phyloP scores from a whole-genome alignment of 2,329 filamentous ascomycete genomes.

The Talaromyces atroroseus region DNA sequence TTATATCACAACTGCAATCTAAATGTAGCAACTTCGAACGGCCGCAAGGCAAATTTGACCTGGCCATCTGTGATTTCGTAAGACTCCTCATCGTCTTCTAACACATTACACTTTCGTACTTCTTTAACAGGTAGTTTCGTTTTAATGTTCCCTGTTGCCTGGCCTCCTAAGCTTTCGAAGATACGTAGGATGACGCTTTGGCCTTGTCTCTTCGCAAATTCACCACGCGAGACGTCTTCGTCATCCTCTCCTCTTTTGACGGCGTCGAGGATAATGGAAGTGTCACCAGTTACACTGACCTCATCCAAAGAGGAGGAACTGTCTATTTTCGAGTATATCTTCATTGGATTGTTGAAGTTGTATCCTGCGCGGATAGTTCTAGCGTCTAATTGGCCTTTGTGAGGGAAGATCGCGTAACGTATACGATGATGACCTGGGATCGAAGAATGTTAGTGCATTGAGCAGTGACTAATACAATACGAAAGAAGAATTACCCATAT shows the following conservation, averaged over 20 bases:
- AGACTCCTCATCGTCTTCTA: conserved; percentile 79
- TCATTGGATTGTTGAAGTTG: conserved; percentile 82
- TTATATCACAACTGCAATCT: conserved; percentile 51
- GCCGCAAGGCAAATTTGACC: conserved; percentile 61
- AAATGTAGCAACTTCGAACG: conserved; percentile 83
- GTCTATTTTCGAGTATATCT: conserved; percentile 43
- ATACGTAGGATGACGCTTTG: conserved; percentile 76
- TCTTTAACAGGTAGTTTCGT: conserved; percentile 66
- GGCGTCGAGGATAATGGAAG: conserved; percentile 73
- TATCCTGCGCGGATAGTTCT: conserved; percentile 76
- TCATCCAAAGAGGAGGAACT: conserved; percentile 40
- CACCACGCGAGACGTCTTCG: conserved; percentile 57
- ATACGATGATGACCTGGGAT: conserved; percentile 68
- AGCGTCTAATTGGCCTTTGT: conserved; percentile 64
- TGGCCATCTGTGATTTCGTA: conserved; percentile 42
- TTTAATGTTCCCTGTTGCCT: conserved; percentile 63
- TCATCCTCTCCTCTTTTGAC: conserved; percentile 89
- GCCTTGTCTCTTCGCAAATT: conserved; percentile 61
- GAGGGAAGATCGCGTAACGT: conserved; percentile 85
- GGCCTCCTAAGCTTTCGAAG: conserved; percentile 84
- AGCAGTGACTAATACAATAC: not conserved
- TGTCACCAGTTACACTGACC: conserved; percentile 60
- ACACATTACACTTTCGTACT: conserved; percentile 74
- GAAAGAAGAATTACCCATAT: conserved; percentile 60
- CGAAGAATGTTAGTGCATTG: not conserved